These are phyloP conservation scores for Apiospora aurea DNA, from an alignment of 2,329 filamentous ascomycete species.

Conservation along the genomic window DNA sequence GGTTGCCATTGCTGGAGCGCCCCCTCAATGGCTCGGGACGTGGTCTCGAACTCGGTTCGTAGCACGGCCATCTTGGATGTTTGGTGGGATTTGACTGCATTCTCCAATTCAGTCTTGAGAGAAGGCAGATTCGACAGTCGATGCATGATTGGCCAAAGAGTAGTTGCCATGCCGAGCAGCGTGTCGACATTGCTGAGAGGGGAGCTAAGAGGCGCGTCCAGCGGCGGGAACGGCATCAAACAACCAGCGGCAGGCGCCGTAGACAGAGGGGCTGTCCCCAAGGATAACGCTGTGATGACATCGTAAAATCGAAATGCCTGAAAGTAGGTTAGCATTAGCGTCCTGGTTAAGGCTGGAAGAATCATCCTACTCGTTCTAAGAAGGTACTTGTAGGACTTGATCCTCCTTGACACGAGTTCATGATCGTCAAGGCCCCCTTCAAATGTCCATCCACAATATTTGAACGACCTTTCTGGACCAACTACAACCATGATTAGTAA, in stretches of 20 bases:
- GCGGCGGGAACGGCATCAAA: constrained; percentile 54
- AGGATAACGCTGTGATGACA: constrained; percentile 68
- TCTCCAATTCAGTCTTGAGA: constrained; percentile 59
- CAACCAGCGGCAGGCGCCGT: constrained; percentile 55
- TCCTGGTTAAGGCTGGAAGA: neutral
- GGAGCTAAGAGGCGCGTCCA: constrained; percentile 54
- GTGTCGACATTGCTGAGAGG: constrained; percentile 62
- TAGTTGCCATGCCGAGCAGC: constrained; percentile 66
- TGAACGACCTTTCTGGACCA: constrained; percentile 65
- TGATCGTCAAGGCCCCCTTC: constrained; percentile 67
- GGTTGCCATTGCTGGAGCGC: constrained; percentile 65
- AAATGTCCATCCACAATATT: constrained; percentile 68
- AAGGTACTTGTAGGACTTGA: constrained; percentile 62
- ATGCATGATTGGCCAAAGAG: constrained; percentile 69
- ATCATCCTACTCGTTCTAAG: constrained; percentile 59
- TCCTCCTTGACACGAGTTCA: constrained; percentile 55
- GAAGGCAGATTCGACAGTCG: constrained; percentile 62
- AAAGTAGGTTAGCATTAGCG: constrained; percentile 33
- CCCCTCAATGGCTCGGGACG: constrained; percentile 61
- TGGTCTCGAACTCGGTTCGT: constrained; percentile 57
- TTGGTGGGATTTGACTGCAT: constrained; percentile 50
- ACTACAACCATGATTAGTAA: constrained; percentile 44
- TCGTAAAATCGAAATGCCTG: constrained; percentile 72
- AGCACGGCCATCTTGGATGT: constrained; percentile 55
- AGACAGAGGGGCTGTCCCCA: constrained; percentile 64